These are phyloP conservation scores for Ophiostoma novo-ulmi DNA, from an alignment of 2,329 filamentous ascomycete species.

Conservation along the genomic window DNA sequence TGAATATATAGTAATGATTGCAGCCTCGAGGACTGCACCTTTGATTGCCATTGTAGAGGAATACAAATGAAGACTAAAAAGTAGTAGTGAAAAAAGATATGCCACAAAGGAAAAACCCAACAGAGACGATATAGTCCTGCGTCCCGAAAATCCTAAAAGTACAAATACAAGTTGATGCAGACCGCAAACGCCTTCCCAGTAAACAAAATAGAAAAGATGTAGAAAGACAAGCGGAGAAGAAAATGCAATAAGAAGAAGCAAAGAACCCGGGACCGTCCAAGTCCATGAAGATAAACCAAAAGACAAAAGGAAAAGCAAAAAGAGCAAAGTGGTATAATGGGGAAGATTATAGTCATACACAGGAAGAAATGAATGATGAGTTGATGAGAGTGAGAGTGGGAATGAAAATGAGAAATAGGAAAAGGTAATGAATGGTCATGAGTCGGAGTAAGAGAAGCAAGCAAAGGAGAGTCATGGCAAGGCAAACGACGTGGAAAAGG, in stretches of 20 bases:
- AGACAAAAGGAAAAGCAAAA: not conserved
- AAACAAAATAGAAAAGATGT: not conserved
- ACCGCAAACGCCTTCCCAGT: not conserved
- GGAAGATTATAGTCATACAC: constrained; percentile 20
- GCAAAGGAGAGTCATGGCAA: not conserved
- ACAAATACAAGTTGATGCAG: not conserved
- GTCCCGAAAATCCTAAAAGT: not conserved
- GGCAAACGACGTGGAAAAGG: not conserved
- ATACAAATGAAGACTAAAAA: not conserved
- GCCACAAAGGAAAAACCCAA: not conserved
- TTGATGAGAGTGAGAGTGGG: not conserved
- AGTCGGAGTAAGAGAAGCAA: not conserved
- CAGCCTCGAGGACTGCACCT: not conserved
- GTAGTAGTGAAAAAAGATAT: not conserved
- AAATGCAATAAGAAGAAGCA: not conserved
- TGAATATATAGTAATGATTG: not conserved
- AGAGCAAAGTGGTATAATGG: constrained; percentile 22
- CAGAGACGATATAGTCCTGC: constrained; percentile 28
- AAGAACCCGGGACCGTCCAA: constrained; percentile 8
- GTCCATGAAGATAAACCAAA: not conserved
- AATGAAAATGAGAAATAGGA: not conserved
- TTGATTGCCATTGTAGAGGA: not conserved
- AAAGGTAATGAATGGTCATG: not conserved
- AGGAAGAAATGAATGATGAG: constrained; percentile 6
- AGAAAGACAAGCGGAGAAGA: not conserved